Conservation (phyloP, 2,329 filamentous ascomycete species). For the Ophiostoma montium region DNA sequence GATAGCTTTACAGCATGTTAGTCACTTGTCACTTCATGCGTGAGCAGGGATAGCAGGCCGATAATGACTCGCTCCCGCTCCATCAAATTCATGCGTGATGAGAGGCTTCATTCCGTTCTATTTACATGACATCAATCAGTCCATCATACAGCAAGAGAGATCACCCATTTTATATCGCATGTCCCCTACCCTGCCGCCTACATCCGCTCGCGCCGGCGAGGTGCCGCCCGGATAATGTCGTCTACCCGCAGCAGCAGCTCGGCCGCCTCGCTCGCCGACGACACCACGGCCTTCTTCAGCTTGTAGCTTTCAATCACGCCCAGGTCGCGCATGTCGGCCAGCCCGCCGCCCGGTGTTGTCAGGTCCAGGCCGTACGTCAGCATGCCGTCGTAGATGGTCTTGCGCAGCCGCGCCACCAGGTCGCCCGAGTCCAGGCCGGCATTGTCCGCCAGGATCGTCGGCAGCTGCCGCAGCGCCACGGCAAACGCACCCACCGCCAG, state of each 20-base stretch:
- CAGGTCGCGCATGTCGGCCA: constrained; percentile 88
- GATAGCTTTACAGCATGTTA: too few relatives aligned
- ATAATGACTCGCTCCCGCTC: too few relatives aligned
- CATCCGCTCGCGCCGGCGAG: constrained; percentile 58
- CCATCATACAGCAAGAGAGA: too few relatives aligned
- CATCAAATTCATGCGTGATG: too few relatives aligned
- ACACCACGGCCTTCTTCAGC: constrained; percentile 95
- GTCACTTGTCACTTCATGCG: too few relatives aligned
- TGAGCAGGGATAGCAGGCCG: too few relatives aligned
- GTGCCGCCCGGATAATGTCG: constrained; percentile 92
- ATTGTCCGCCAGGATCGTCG: constrained; percentile 94
- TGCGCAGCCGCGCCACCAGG: constrained; percentile 77
- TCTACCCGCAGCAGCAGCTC: constrained; percentile 90
- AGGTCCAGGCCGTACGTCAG: constrained; percentile 85
- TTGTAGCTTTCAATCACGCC: constrained; percentile 98
- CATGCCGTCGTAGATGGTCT: constrained; percentile 89
- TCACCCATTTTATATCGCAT: too few relatives aligned
- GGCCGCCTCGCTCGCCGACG: constrained; percentile 87
- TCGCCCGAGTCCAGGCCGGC: constrained; percentile 93
- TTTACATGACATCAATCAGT: too few relatives aligned
- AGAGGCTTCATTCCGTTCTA: too few relatives aligned
- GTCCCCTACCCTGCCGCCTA: background rate
- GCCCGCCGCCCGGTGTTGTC: constrained; percentile 75
- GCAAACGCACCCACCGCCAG: constrained; percentile 86
- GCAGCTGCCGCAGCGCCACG: constrained; percentile 76